These are phyloP conservation scores for Aspergillus niger DNA, from an alignment of 2,329 filamentous ascomycete genomes.

Conservation along the genomic window DNA sequence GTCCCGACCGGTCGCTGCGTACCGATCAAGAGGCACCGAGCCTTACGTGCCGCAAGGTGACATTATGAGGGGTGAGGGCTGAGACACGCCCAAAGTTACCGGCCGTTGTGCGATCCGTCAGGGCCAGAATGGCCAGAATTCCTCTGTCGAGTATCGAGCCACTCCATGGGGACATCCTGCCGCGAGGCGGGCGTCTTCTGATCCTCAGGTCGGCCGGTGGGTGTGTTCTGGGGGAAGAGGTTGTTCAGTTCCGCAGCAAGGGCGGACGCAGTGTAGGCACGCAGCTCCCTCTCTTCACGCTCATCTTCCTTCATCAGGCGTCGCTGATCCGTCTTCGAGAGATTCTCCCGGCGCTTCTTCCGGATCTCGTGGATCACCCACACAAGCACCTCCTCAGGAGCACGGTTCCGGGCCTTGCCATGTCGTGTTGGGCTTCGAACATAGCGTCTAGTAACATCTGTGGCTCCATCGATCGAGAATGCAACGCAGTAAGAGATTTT, in stretches of 20 bases:
- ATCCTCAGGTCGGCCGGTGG: constrained; percentile 36
- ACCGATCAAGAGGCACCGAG: constrained; percentile 1
- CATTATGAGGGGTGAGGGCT: background rate
- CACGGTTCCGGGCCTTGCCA: constrained; percentile 73
- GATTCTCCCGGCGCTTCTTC: constrained; percentile 76
- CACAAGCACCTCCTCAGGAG: constrained; percentile 84
- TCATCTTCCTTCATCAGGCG: constrained; percentile 52
- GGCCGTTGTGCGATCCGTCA: constrained; percentile 36
- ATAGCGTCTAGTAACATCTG: constrained; percentile 68
- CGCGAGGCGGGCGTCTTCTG: constrained; percentile 44
- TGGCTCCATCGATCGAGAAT: constrained; percentile 84
- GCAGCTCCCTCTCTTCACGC: constrained; percentile 51
- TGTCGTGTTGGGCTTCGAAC: constrained; percentile 56
- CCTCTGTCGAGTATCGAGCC: constrained; percentile 33
- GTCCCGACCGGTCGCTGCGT: background rate
- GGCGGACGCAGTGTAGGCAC: constrained; percentile 48
- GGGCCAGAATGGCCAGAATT: constrained; percentile 36
- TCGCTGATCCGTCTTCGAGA: constrained; percentile 72
- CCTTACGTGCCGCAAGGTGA: constrained; percentile 1
- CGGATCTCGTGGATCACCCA: constrained; percentile 93
- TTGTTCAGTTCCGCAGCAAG: constrained; percentile 49
- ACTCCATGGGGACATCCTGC: constrained; percentile 38
- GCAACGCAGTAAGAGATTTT: constrained; percentile 97
- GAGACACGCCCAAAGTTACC: constrained; percentile 24
- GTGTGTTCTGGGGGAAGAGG: constrained; percentile 37